phyloP scores from a whole-genome alignment of 2,329 filamentous ascomycete genomes.

The Scytalidium lignicola region DNA sequence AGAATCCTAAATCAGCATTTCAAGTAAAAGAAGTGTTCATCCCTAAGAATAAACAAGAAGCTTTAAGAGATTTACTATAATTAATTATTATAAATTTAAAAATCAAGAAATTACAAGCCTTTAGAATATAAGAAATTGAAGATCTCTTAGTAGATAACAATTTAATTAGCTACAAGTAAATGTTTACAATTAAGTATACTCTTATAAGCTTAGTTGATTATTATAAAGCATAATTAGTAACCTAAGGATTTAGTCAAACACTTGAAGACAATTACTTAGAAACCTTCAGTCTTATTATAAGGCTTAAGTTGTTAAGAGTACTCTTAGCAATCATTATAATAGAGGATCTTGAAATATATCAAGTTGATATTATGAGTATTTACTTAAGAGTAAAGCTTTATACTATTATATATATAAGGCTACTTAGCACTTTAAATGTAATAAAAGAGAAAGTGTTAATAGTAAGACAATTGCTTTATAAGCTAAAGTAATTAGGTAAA shows the following conservation, averaged over 20 bases:
- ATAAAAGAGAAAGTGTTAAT: neutral
- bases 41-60: neutral
- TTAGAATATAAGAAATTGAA: neutral
- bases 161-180: slow-evolving; percentile 21
- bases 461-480: neutral
- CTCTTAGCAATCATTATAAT: neutral
- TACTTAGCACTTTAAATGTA: neutral
- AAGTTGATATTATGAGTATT: neutral
- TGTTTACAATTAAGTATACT: slow-evolving; percentile 8
- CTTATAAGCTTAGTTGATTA: slow-evolving; percentile 1
- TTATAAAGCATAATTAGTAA: neutral
- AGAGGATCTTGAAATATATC: neutral
- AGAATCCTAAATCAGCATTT: neutral
- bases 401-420: neutral
- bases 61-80: neutral
- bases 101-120: neutral
- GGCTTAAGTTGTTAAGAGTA: neutral
- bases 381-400: neutral
- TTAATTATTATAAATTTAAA: neutral
- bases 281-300: neutral
- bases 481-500: neutral
- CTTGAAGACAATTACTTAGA: neutral
- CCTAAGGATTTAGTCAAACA: neutral
- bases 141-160: slow-evolving; percentile 17
- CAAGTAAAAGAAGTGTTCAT: neutral